Conservation (phyloP, 2,329 filamentous ascomycete species). For the Tolypocladium pustulatum region DNA sequence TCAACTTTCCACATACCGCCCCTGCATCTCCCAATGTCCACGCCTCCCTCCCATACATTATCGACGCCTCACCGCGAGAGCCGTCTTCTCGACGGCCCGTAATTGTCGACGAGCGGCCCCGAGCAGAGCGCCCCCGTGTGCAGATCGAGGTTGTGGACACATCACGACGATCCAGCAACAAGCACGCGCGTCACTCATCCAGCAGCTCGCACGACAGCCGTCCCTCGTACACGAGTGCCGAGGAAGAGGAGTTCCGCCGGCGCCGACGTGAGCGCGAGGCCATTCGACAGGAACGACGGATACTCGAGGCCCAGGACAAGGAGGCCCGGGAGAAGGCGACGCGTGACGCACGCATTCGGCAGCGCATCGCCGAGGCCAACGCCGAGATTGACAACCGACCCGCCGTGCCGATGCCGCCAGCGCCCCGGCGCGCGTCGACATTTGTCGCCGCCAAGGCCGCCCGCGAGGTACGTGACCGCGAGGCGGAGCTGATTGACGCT, state of each 20-base stretch:
- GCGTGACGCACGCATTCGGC: conserved; percentile 14
- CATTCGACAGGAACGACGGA: conserved; percentile 13
- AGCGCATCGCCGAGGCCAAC: conserved; percentile 30
- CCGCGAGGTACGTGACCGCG: conserved; percentile 5
- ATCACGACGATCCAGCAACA: conserved; percentile 12
- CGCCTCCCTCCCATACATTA: conserved; percentile 12
- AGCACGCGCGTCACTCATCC: conserved; percentile 25
- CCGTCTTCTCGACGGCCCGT: conserved; percentile 19
- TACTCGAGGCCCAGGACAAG: conserved; percentile 6
- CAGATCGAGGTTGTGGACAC: conserved; percentile 26
- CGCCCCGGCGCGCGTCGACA: conserved; percentile 12
- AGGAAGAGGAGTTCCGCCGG: conserved; percentile 15
- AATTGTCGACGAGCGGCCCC: conserved; percentile 26
- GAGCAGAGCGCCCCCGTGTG: conserved; percentile 15
- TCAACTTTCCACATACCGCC: conserved; percentile 26
- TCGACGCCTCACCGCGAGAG: conserved; percentile 13
- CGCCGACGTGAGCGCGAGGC: conserved; percentile 14
- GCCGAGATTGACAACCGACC: conserved; percentile 28
- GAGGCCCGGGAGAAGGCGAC: conserved; percentile 11
- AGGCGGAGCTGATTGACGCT: conserved; percentile 22
- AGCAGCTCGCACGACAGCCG: conserved; percentile 24
- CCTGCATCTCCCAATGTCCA: conserved; percentile 24
- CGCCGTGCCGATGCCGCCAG: conserved; percentile 16
- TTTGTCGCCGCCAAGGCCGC: conserved; percentile 13
- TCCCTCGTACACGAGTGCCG: conserved; percentile 17